Base-by-base conservation (phyloP, 2,329 filamentous ascomycete species). In the Alternaria brassicae region DNA sequence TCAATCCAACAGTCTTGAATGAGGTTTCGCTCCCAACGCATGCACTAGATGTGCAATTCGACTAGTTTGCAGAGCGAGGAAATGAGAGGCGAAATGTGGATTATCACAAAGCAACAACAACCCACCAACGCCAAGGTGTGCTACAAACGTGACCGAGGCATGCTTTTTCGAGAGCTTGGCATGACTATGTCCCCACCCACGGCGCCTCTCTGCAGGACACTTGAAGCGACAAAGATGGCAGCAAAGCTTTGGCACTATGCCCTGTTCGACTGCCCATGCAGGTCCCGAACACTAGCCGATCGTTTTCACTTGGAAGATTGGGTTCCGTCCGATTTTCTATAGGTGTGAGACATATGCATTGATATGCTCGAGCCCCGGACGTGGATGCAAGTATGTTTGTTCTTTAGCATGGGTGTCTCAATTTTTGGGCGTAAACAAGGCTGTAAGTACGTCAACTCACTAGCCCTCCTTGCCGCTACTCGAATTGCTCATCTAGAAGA, bases 361-460 rank as follows among this genome's bases (percentile, higher is more conserved):
- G 51, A 54, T 55, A 28, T 42, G 27, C 51, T 32, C 30, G 30
- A 48, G n/a, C 42, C 36, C 17, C 44, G 23, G 51, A 37, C 5
- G 8, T 21, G n/a, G 34, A 44, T 53, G 48, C 54, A 37, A n/a
- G 32, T 58, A 39, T 36, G 37, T 58, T 58, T 48, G 50, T 54
- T 58, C 56, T 58, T 58, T 30, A 25, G 30, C 42, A 54, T 50
- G 36, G 51, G n/a, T 27, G 32, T 37, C 21, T 25, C 19, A 40
- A 15, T 40, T 32, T 7, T 39, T 30, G 28, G 44, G 1, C 28
- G 32, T 19, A 55, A 42, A 42, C 10, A 17, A 45, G 44, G 40
- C 19, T 34, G 47, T 28, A 48, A 23, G 48, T 37, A 54, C 44
- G 39, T 45, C 51, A 23, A 19, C 17, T 19, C 32, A 30, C 44